Conservation (phyloP, 148 eudicot species). For the Amaranthus cruentus region DNA sequence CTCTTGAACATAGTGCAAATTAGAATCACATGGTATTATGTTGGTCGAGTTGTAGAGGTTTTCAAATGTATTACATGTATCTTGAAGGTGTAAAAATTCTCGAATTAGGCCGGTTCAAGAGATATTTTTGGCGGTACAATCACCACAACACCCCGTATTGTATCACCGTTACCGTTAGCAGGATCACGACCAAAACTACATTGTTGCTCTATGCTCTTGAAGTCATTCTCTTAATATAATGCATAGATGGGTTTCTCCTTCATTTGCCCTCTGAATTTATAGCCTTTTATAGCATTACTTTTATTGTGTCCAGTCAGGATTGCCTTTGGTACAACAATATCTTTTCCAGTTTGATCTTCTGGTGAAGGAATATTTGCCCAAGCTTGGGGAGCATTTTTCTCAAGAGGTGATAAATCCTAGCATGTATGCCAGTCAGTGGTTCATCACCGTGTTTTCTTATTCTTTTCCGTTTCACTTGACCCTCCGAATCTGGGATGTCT, state of each 20-base stretch:
- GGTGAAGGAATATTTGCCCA: conserved; percentile 75
- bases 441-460: conserved; percentile 91
- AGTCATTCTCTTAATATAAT: not conserved
- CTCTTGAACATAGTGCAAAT: no score
- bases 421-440: conserved; percentile 99
- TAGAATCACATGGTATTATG: no score
- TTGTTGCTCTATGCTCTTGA: not conserved
- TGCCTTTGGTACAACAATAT: conserved; percentile 96
- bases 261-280: not conserved
- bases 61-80: no score
- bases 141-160: no score
- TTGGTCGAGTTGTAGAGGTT: no score
- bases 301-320: conserved; percentile 63
- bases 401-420: conserved; percentile 94
- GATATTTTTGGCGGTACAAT: no score
- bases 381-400: conserved; percentile 91
- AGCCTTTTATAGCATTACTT: not conserved
- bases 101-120: no score
- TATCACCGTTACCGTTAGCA: no score
- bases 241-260: not conserved
- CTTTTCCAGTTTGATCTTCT: conserved; percentile 82
- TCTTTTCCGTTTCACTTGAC: conserved; percentile 95
- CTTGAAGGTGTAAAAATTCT: no score
- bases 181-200: not conserved
- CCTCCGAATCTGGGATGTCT: conserved; percentile 96